phyloP scores from a whole-genome alignment of 805 yeast genomes.

The Metschnikowia kofuensis region DNA sequence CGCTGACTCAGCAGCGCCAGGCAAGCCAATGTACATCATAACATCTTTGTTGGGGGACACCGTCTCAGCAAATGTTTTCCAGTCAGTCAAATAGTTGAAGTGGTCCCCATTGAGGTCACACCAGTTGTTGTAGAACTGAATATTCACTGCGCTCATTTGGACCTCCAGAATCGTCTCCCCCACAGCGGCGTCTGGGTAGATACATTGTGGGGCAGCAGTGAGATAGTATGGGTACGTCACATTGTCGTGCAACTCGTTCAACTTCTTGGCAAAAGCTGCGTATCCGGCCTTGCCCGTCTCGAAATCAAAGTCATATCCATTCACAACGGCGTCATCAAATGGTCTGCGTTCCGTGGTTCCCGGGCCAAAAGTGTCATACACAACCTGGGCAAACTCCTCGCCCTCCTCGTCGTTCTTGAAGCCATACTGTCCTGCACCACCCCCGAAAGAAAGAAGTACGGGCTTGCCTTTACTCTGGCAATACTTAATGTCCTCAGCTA shows the following conservation, averaged over 20 bases:
- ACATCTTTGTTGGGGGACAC: conserved; percentile 67
- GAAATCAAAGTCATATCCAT: conserved; percentile 68
- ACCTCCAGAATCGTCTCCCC: conserved; percentile 43
- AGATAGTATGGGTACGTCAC: conserved; percentile 20
- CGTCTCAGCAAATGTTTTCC: conserved; percentile 61
- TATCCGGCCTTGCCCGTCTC: conserved; percentile 32
- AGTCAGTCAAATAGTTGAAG: conserved; percentile 62
- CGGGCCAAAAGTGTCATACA: conserved; percentile 41
- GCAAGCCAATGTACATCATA: conserved; percentile 72
- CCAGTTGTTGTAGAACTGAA: conserved; percentile 92
- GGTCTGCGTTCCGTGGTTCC: conserved; percentile 26
- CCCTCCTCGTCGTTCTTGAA: conserved; percentile 53
- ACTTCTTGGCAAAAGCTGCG: conserved; percentile 38
- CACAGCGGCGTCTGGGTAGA: conserved; percentile 66
- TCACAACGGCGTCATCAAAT: conserved; percentile 55
- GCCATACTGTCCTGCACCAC: conserved; percentile 61
- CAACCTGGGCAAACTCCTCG: conserved; percentile 45
- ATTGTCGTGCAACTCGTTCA: conserved; percentile 9
- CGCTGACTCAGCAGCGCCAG: conserved; percentile 32
- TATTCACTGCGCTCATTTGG: conserved; percentile 72
- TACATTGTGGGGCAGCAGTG: conserved; percentile 87
- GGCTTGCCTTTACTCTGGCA: conserved; percentile 13
- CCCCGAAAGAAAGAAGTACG: conserved; percentile 29
- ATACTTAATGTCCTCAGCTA: conserved; percentile 14
- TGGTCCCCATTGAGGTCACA: conserved; percentile 27